phyloP scores from a whole-genome alignment of 192 early-diverging fungal genomes.

The Linnemannia schmuckeri region DNA sequence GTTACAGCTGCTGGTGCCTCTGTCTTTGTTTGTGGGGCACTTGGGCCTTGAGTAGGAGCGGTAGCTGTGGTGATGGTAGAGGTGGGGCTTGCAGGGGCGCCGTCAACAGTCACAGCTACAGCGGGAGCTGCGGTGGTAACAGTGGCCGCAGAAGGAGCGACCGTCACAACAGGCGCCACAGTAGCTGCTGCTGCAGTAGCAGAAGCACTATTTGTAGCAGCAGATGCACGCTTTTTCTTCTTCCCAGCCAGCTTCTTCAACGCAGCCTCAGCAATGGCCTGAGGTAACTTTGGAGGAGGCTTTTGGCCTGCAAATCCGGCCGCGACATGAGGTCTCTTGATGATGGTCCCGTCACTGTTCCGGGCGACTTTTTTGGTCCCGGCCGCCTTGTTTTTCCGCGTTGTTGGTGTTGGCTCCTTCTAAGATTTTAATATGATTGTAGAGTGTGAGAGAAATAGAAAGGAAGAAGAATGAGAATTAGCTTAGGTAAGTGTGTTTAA shows the following conservation, averaged over 20 bases:
- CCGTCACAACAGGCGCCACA: background rate
- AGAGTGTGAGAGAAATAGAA: background rate
- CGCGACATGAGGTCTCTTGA: conserved; percentile 48
- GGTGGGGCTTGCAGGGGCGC: background rate
- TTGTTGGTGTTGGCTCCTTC: conserved; percentile 4
- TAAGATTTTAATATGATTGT: background rate
- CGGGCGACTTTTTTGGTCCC: background rate
- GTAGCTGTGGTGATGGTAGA: background rate
- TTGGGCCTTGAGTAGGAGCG: background rate
- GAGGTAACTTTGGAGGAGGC: conserved; percentile 51
- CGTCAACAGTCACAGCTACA: background rate
- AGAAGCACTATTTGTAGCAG: conserved; percentile 4
- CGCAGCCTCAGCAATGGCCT: conserved; percentile 47
- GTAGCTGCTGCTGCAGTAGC: background rate
- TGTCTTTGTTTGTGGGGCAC: background rate
- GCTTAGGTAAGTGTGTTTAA: background rate
- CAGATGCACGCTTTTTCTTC: conserved; percentile 28
- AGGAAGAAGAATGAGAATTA: background rate
- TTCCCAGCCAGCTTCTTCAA: conserved; percentile 32
- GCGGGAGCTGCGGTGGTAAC: conserved; percentile 19
- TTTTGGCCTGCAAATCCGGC: conserved; percentile 53
- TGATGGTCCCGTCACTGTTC: conserved; percentile 16
- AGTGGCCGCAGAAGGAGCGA: background rate
- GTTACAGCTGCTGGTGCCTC: background rate
- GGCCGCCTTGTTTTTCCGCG: background rate